These are phyloP conservation scores for Irpex sp. DNA, from an alignment of 1,284 basidiomycete species.

Conservation along the genomic window DNA sequence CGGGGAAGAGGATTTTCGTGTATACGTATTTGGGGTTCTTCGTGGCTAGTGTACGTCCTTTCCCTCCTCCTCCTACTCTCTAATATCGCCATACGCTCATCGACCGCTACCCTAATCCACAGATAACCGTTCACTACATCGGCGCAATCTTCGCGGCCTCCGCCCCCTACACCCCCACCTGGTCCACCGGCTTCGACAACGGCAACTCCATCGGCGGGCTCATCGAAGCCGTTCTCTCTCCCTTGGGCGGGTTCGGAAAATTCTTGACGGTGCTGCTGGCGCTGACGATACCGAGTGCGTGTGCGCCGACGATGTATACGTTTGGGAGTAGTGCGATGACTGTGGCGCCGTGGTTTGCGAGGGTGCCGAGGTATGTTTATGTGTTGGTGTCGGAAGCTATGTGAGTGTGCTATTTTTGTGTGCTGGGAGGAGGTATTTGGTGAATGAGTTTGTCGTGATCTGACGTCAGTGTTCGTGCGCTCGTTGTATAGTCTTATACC, in stretches of 20 bases:
- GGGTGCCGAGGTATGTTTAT: slow-evolving; percentile 70
- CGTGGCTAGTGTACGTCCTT: slow-evolving; percentile 44
- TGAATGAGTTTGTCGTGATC: no score
- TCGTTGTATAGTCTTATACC: slow-evolving; percentile 59
- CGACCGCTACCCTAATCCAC: neutral
- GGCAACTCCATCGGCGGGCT: slow-evolving; percentile 52
- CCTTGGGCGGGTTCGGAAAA: slow-evolving; percentile 48
- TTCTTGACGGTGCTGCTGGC: slow-evolving; percentile 57
- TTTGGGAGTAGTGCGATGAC: slow-evolving; percentile 73
- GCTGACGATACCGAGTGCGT: slow-evolving; percentile 46
- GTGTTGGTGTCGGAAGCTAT: slow-evolving; percentile 69
- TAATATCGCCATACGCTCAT: neutral
- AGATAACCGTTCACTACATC: slow-evolving; percentile 56
- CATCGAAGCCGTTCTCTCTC: slow-evolving; percentile 37
- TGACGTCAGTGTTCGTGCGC: no score
- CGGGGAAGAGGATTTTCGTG: slow-evolving; percentile 50
- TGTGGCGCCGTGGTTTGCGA: slow-evolving; percentile 46
- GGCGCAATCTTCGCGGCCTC: slow-evolving; percentile 65
- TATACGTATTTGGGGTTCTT: slow-evolving; percentile 66
- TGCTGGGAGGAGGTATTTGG: no score
- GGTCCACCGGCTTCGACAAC: slow-evolving; percentile 51
- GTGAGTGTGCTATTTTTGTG: slow-evolving; percentile 29
- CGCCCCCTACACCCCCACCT: slow-evolving; percentile 48
- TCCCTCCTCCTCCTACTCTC: neutral
- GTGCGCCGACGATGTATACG: slow-evolving; percentile 75